These are phyloP conservation scores for Penicillium fimorum DNA, from an alignment of 495 filamentous ascomycete species.

Conservation along the genomic window DNA sequence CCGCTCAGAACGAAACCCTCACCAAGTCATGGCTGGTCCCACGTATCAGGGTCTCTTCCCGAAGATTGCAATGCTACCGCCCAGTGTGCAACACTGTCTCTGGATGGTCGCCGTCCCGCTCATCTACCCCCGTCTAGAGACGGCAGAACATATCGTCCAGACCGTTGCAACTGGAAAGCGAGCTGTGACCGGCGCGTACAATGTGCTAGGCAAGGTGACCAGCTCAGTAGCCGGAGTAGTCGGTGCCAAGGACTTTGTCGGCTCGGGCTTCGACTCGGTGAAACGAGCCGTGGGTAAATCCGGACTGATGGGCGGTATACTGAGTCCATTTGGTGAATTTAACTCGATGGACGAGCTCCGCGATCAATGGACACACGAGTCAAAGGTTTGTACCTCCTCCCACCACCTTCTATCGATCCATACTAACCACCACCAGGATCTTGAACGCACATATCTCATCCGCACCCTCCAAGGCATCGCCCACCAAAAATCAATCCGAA, in stretches of 20 bases:
- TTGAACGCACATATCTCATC: conserved; percentile 95
- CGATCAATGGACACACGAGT: conserved; percentile 97
- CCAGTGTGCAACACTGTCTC: conserved; percentile 91
- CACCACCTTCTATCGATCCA: not conserved
- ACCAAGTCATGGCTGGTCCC: conserved; percentile 91
- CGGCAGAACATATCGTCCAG: conserved; percentile 82
- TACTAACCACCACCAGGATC: conserved; percentile 53
- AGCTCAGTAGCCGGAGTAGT: conserved; percentile 92
- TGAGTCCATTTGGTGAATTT: conserved; percentile 96
- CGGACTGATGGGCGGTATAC: conserved; percentile 88
- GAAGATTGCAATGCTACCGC: conserved; percentile 87
- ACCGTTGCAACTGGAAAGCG: conserved; percentile 95
- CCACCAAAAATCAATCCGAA: conserved; percentile 87
- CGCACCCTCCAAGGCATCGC: conserved; percentile 92
- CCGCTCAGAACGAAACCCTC: conserved; percentile 83
- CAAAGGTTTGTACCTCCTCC: conserved; percentile 56
- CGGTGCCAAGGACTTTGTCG: conserved; percentile 87
- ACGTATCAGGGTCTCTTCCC: conserved; percentile 98
- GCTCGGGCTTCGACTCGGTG: conserved; percentile 85
- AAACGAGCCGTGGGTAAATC: conserved; percentile 95
- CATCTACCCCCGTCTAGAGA: conserved; percentile 87
- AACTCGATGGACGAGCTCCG: conserved; percentile 91
- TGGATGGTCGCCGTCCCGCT: conserved; percentile 91
- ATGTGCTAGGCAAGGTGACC: conserved; percentile 88
- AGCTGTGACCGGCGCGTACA: conserved; percentile 92